Base-by-base conservation (phyloP, 1,284 basidiomycete genomes). In the Malassezia caprae region DNA sequence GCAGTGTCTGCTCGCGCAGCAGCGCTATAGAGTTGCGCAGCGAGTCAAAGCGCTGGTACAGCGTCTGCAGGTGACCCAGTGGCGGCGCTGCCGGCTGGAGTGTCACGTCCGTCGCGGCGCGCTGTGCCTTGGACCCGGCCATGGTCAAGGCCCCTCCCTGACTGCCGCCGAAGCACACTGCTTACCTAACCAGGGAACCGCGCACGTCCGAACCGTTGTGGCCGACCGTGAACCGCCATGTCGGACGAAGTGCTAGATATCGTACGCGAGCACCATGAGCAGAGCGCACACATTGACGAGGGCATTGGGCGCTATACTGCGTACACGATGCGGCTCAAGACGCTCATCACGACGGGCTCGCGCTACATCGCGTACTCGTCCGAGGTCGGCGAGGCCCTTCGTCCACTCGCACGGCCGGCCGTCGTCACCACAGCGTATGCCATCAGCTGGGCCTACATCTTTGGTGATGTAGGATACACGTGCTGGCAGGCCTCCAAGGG, bases 361-460 rank as follows among this genome's bases (percentile, higher is more conserved):
- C 59, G 70, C 6, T 71, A 68, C 35, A 56, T 65, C 8, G 71
- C 63, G 17, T 76, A 84, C 81, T 88, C 87, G 21, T 87, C 85
- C 76, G 90, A 94, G 71, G 78, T 94, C 30, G 90, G 90, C 54
- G 90, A 94, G 76, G 87, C 89, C 0, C 90, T 94, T 76, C 80
- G 90, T 27, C 90, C 90, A 1, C 82, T 93, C 34, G 86, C 91
- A 3, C 82, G 82, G 15, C 87, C 88, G 0, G 81, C 78, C 63
- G 65, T 88, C 12, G 88, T 90, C n/a, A 82, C 81, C 2, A 84
- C 84, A 28, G 87, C 87, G 4, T 93, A 93, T 75, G 88, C 84
- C 23, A 77, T 90, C 55, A 89, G 87, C 0, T 93, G 88, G 88
- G 75, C 86, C 31, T 75, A 80, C 65, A 70, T 79, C 28, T 72